A percentile compares a stretch with the other conserved stretches of the same genome.
These are phyloP conservation scores for Hyaloscypha hepaticicola DNA, from an alignment of 495 filamentous ascomycete genomes.

Conservation along the genomic window DNA sequence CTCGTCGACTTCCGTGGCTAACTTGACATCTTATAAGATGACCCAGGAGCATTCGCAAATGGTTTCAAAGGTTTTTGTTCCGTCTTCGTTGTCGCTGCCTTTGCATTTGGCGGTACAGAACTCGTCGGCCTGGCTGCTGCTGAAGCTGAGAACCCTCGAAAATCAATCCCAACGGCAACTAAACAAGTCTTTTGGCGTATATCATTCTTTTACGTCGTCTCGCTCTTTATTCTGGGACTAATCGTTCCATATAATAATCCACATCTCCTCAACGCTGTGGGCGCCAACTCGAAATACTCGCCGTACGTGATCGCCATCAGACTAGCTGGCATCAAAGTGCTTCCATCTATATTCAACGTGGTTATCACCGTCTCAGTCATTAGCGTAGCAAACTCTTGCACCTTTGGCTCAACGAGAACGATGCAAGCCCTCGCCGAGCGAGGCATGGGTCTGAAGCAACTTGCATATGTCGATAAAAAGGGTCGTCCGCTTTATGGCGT, in stretches of 20 bases:
- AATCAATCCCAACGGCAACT: conserved; percentile 74
- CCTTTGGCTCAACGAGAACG: conserved; percentile 61
- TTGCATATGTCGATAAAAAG: conserved; percentile 55
- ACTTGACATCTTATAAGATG: conserved; percentile 19
- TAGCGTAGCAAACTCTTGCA: conserved; percentile 61
- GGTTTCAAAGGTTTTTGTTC: conserved; percentile 68
- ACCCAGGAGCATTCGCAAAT: conserved; percentile 62
- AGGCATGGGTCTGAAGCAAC: conserved; percentile 57
- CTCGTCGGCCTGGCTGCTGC: conserved; percentile 74
- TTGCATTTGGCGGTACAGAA: conserved; percentile 69
- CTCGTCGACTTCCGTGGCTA: too few relatives aligned
- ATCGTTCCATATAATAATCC: conserved; percentile 43
- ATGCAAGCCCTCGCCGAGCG: conserved; percentile 58
- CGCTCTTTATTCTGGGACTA: conserved; percentile 60
- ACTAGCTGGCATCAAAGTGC: conserved; percentile 61
- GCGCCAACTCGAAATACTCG: conserved; percentile 55
- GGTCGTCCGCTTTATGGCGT: conserved; percentile 54
- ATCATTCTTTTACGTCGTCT: conserved; percentile 75
- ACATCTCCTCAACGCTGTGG: conserved; percentile 26
- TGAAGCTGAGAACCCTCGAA: conserved; percentile 77
- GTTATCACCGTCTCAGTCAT: conserved; percentile 63
- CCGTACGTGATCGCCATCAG: conserved; percentile 70
- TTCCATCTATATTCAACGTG: conserved; percentile 70
- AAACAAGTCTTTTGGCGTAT: conserved; percentile 87
- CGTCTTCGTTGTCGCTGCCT: conserved; percentile 66